Conservation (phyloP, 306 rosid species). For the Rosa rugosa region DNA sequence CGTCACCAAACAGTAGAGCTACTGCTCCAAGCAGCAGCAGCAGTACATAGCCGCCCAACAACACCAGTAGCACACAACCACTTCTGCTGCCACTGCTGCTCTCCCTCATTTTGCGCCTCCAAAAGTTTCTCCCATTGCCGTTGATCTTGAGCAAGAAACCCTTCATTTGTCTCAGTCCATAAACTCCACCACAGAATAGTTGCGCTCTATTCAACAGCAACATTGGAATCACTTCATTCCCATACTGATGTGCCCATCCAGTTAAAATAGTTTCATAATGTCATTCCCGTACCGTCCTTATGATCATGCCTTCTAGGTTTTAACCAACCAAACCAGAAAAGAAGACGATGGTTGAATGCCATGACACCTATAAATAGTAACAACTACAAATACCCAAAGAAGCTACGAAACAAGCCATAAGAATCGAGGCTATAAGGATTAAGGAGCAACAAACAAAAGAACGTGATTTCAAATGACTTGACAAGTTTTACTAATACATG, state of each 20-base stretch:
- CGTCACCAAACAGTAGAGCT: background rate
- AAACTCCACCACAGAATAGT: background rate
- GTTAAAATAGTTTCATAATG: background rate
- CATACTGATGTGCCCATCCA: background rate
- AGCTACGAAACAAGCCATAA: background rate
- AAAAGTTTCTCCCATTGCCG: too few species aligned
- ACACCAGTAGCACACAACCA: too few species aligned
- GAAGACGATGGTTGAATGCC: background rate
- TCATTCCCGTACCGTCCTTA: background rate
- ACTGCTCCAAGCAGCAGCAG: background rate
- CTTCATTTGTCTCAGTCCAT: background rate
- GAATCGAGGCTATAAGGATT: background rate
- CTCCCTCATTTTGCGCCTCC: too few species aligned
- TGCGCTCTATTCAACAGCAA: background rate
- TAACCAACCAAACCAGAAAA: background rate
- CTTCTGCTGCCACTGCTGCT: too few species aligned
- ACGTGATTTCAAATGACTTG: background rate
- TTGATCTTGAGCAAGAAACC: background rate
- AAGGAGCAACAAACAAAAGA: background rate
- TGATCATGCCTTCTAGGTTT: background rate
- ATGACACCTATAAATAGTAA: too few species aligned
- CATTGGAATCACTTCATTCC: background rate
- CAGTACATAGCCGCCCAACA: background rate
- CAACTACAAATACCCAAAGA: background rate
- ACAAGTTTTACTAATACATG: background rate